A percentile compares a stretch with the other conserved stretches of the same genome.
phyloP scores from a whole-genome alignment of 768 basidiomycete species.

The Pholiota conissans region DNA sequence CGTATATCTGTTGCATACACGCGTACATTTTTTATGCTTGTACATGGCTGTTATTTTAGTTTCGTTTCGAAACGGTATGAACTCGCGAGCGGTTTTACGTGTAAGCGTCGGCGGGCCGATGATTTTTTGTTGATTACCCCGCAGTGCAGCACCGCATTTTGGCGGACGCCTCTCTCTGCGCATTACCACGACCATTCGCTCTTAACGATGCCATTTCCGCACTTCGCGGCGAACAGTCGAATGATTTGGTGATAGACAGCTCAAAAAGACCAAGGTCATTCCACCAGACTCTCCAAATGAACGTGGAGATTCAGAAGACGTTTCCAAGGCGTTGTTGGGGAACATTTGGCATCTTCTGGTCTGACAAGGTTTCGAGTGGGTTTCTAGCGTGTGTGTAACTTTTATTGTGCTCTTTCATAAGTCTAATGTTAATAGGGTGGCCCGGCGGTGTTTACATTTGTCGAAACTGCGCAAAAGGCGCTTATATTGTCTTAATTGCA shows the following conservation, averaged over 20 bases:
- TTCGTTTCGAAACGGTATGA: not conserved
- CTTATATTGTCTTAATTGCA: too few species aligned
- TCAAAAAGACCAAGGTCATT: not conserved
- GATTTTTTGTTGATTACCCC: too few species aligned
- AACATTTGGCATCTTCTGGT: not conserved
- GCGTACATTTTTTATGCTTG: not conserved
- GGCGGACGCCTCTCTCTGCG: not conserved
- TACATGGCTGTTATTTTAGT: not conserved
- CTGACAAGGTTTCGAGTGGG: not conserved
- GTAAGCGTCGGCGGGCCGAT: not conserved
- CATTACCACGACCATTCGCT: not conserved
- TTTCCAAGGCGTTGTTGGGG: conserved; percentile 2
- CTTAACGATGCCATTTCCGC: not conserved
- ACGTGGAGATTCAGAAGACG: not conserved
- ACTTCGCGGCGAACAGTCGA: not conserved
- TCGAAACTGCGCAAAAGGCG: not conserved
- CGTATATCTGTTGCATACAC: not conserved
- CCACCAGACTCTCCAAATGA: not conserved
- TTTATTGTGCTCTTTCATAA: too few species aligned
- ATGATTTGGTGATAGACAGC: not conserved
- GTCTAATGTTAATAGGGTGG: not conserved
- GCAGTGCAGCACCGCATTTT: not conserved
- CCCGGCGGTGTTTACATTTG: not conserved
- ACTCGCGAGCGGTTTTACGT: too few species aligned
- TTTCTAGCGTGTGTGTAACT: too few species aligned